Evolutionary conservation across 768 basidiomycete species (phyloP).

Genomic region (Leccinum rimulosum): DNA sequence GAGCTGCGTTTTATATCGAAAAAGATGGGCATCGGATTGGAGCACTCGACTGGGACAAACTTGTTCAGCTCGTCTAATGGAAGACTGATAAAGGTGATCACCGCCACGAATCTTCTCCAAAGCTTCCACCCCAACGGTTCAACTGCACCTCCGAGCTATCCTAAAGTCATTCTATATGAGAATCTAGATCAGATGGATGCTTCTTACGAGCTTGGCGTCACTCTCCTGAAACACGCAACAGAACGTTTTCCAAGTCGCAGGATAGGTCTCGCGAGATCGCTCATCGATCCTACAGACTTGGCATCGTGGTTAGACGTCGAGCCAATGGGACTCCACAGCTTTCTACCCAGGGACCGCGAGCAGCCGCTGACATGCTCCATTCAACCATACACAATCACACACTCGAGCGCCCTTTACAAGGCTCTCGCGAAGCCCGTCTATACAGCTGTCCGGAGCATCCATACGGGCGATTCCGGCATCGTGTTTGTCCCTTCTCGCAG

Average conservation of each 20-base stretch:
- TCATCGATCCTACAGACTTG: slow-evolving; percentile 78
- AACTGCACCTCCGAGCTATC: slow-evolving; percentile 29
- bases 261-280: slow-evolving; percentile 73
- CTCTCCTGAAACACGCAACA: slow-evolving; percentile 64
- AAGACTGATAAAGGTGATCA: slow-evolving; percentile 54
- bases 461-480: slow-evolving; percentile 52
- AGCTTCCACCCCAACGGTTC: slow-evolving; percentile 37
- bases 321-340: slow-evolving; percentile 61
- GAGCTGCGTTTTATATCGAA: slow-evolving; percentile 46
- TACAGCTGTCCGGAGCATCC: slow-evolving; percentile 55
- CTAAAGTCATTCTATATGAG: slow-evolving; percentile 77
- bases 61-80: slow-evolving; percentile 38
- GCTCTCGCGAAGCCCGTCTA: slow-evolving; percentile 91
- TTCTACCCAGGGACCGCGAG: slow-evolving; percentile 81
- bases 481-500: slow-evolving; percentile 86
- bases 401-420: slow-evolving; percentile 85
- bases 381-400: slow-evolving; percentile 80
- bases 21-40: slow-evolving; percentile 39
- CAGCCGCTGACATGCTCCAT: slow-evolving; percentile 67
- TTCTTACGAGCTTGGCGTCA: slow-evolving; percentile 79
- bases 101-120: slow-evolving; percentile 50
- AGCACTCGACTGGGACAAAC: slow-evolving; percentile 27
- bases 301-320: slow-evolving; percentile 83
- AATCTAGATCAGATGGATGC: slow-evolving; percentile 81
- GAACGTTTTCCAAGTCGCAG: slow-evolving; percentile 64